A percentile compares a stretch with the other conserved stretches of the same genome.
These are phyloP conservation scores for Leccinum fibrillosum DNA, from an alignment of 768 basidiomycete genomes.

Conservation along the genomic window DNA sequence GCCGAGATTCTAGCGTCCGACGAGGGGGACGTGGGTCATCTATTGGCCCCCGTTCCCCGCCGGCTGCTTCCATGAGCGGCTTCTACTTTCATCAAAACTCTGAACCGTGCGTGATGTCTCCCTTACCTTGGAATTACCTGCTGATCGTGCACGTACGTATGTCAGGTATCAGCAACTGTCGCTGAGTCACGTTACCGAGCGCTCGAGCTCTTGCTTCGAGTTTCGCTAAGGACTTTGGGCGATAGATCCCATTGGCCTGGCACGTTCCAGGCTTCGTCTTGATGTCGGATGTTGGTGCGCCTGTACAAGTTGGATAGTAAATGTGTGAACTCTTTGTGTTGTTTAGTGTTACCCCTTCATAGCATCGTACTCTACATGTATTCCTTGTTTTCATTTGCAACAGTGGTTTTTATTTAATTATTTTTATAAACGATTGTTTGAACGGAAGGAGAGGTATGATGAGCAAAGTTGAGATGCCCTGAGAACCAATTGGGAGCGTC, in stretches of 20 bases:
- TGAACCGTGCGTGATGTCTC: slow-evolving; percentile 67
- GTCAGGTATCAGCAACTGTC: slow-evolving; percentile 86
- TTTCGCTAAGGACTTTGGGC: slow-evolving; percentile 55
- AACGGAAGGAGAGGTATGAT: background rate
- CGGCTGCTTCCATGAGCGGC: slow-evolving; percentile 76
- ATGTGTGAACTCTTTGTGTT: slow-evolving; percentile 11
- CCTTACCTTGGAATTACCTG: background rate
- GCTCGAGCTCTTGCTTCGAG: slow-evolving; percentile 76
- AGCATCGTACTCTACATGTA: slow-evolving; percentile 16
- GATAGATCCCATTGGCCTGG: slow-evolving; percentile 3
- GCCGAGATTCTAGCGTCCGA: slow-evolving; percentile 47
- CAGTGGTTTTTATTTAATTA: background rate
- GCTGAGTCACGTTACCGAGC: slow-evolving; percentile 72
- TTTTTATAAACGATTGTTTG: background rate
- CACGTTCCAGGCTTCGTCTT: background rate
- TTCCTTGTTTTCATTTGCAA: slow-evolving; percentile 8
- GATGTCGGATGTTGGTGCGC: slow-evolving; percentile 4
- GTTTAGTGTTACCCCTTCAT: slow-evolving; percentile 20
- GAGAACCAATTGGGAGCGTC: background rate
- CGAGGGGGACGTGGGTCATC: slow-evolving; percentile 45
- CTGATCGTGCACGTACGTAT: slow-evolving; percentile 9
- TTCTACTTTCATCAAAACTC: slow-evolving; percentile 95
- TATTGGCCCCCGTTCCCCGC: slow-evolving; percentile 42
- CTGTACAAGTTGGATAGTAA: slow-evolving; percentile 12
- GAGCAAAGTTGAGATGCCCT: background rate